Base-by-base conservation (phyloP, 805 yeast genomes). In the Cyberlindnera misumaiensis region DNA sequence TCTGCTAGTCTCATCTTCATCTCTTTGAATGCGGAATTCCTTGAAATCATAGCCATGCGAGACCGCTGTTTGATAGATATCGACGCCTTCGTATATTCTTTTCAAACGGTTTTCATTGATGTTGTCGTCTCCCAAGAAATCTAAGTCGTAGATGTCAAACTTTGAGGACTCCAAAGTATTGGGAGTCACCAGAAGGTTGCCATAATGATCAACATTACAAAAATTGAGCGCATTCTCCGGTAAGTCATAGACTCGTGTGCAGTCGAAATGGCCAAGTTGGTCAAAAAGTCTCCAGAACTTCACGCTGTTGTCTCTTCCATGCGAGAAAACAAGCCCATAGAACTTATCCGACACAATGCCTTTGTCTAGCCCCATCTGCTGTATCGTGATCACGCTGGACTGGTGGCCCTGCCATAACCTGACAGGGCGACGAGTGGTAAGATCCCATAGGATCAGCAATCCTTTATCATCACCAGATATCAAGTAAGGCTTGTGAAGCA, bases 221-320 rank as follows among this genome's bases (percentile, higher is more conserved):
- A 80, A 86, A 49, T 83, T 85, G 45, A 86, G 61, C 4, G 85
- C 67, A 55, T 86, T 86, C 31, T 83, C 82, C 5, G 88, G 88
- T 46, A 82, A 65, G 13, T 72, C 68, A 43, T 70, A 67, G 1
- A 63, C 55, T n/a, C 30, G 37, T 5, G 28, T 41, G 24, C 31
- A 30, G 4, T 27, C 11, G 17, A 45, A 29, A 2, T 9, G 11
- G 2, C 47, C 45, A 3, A 15, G 6, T 1, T 30, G 32, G 16
- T 50, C 45, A 25, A 47, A 56, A 30, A 61, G 36, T 41, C 58
- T 55, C 80, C 80, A 78, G 24, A 75, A 51, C 42, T 60, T 68
- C 14, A 70, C 52, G 28, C 59, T 65, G 17, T 81, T 75, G 55
- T 84, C 94, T 40, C 84, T 66, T 0, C 81, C 81, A 53, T 84